Evolutionary conservation across 495 filamentous ascomycete genomes (phyloP).

Genomic region (Cercophora sp.): DNA sequence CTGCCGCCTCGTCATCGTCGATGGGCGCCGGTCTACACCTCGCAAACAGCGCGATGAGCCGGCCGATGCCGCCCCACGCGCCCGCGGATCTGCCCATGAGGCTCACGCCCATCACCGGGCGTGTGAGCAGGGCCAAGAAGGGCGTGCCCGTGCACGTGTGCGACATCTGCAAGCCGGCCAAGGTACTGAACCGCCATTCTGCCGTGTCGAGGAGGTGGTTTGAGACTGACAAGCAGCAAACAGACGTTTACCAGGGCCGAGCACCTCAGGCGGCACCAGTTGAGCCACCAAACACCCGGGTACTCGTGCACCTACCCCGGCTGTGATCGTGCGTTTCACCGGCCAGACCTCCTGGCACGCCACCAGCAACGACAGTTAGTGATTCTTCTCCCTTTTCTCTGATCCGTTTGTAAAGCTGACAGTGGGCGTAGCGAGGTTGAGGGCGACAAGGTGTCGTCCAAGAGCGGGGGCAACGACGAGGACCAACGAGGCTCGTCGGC

Average conservation of each 20-base stretch:
- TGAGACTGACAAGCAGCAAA: slow-evolving; percentile 16
- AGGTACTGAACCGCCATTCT: too few relatives aligned
- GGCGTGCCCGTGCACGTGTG: slow-evolving; percentile 75
- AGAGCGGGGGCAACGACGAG: slow-evolving; percentile 18
- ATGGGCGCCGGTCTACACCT: slow-evolving; percentile 17
- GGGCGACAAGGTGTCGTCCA: slow-evolving; percentile 27
- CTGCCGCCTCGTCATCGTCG: slow-evolving; percentile 30
- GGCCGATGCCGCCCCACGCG: slow-evolving; percentile 35
- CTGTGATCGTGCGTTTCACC: slow-evolving; percentile 63
- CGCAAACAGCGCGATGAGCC: slow-evolving; percentile 28
- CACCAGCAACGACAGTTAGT: slow-evolving; percentile 83
- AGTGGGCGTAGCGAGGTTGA: slow-evolving; percentile 32
- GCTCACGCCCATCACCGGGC: slow-evolving; percentile 67
- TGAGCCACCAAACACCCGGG: slow-evolving; percentile 73
- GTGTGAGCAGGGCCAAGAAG: slow-evolving; percentile 79
- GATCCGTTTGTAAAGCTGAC: slow-evolving; percentile 9
- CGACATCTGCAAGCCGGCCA: slow-evolving; percentile 57
- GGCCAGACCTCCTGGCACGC: slow-evolving; percentile 70
- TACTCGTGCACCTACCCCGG: slow-evolving; percentile 60
- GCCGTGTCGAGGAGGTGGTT: too few relatives aligned
- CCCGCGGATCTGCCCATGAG: slow-evolving; percentile 42
- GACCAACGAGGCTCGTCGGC: slow-evolving; percentile 19
- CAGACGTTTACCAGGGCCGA: slow-evolving; percentile 83
- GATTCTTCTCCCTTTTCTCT: not conserved
- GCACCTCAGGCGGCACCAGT: slow-evolving; percentile 81